Conservation (phyloP, 2,329 filamentous ascomycete species). For the Botrytis fragariae region DNA sequence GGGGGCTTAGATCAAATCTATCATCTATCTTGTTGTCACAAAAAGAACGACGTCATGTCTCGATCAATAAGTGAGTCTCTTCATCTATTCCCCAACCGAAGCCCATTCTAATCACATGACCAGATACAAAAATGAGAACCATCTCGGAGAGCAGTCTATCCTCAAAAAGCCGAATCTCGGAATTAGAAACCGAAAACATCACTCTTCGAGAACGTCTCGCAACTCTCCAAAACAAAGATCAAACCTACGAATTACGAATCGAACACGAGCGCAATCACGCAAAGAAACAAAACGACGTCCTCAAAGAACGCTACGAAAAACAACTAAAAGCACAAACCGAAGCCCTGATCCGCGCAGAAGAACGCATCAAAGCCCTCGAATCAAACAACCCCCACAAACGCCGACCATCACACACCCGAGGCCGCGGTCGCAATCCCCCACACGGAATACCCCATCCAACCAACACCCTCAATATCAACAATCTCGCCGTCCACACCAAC, state of each 20-base stretch:
- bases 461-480: conserved; percentile 4
- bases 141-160: conserved; percentile 21
- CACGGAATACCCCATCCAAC: conserved; percentile 20
- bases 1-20: conserved; percentile 50
- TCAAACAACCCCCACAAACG: conserved; percentile 11
- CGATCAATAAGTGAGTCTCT: conserved; percentile 39
- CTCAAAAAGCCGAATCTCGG: conserved; percentile 10
- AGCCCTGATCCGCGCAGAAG: conserved; percentile 17
- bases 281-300: conserved; percentile 26
- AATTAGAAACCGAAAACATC: conserved; percentile 23
- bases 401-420: conserved; percentile 21
- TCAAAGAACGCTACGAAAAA: conserved; percentile 29
- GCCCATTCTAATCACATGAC: neutral
- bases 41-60: conserved; percentile 39
- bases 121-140: conserved; percentile 29
- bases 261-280: conserved; percentile 29
- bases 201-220: conserved; percentile 26
- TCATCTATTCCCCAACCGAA: too few species aligned
- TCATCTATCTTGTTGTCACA: conserved; percentile 47
- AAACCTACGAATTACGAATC: conserved; percentile 27
- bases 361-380: conserved; percentile 23
- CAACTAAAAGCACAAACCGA: conserved; percentile 25
- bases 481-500: neutral
- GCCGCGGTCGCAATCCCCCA: conserved; percentile 21
- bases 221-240: conserved; percentile 24